These are phyloP conservation scores for Capillidium rhysosporum DNA, from an alignment of 371 early-diverging fungal species.

Conservation along the genomic window DNA sequence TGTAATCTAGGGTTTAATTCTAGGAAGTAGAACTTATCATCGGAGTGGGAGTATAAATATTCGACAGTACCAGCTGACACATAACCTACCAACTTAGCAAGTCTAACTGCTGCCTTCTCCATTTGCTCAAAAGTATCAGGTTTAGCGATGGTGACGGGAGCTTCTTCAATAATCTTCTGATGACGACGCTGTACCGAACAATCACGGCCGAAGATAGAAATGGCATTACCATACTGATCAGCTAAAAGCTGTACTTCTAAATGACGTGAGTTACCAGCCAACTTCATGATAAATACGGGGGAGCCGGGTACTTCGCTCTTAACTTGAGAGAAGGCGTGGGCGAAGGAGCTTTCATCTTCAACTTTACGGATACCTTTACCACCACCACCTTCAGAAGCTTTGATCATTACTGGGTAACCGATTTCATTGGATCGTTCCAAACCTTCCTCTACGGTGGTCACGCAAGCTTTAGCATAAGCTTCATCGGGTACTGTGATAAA, in stretches of 20 bases:
- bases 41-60: slow-evolving; percentile 78
- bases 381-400: slow-evolving; percentile 98
- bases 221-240: slow-evolving; percentile 92
- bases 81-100: slow-evolving; percentile 77
- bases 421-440: slow-evolving; percentile 63
- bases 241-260: slow-evolving; percentile 95
- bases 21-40: slow-evolving; percentile 83
- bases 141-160: slow-evolving; percentile 35
- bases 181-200: slow-evolving; percentile 98
- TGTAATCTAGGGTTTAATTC: slow-evolving; percentile 97
- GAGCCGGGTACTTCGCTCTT: slow-evolving; percentile 89
- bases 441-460: slow-evolving; percentile 53
- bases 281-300: slow-evolving; percentile 92
- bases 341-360: slow-evolving; percentile 45
- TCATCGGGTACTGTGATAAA: slow-evolving; percentile 62
- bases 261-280: slow-evolving; percentile 88
- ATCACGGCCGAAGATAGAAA: slow-evolving; percentile 95
- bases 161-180: slow-evolving; percentile 92
- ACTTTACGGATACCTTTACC: slow-evolving; percentile 98
- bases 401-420: slow-evolving; percentile 97
- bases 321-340: slow-evolving; percentile 66
- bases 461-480: slow-evolving; percentile 60
- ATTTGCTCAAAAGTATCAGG: slow-evolving; percentile 53
- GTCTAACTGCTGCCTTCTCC: slow-evolving; percentile 70
- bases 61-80: slow-evolving; percentile 95